Evolutionary conservation across 352 stramenopile genomes (phyloP).

Genomic region (Plasmopara viticola): DNA sequence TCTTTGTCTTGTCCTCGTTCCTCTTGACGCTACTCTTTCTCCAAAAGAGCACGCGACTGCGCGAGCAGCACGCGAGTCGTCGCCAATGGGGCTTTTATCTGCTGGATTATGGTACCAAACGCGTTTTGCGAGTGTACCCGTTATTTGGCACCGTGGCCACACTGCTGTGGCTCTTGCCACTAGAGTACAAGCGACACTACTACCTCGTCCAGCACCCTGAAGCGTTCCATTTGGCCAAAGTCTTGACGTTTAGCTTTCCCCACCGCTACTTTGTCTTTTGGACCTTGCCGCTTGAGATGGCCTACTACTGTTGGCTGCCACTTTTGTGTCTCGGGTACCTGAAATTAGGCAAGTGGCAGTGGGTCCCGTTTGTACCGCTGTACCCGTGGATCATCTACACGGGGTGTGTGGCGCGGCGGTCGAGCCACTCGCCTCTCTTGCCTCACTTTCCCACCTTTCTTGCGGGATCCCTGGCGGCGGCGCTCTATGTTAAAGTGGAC

Average conservation of each 20-base stretch:
- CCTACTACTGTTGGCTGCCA: constrained; percentile 41
- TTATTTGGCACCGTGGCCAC: constrained; percentile 21
- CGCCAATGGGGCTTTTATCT: constrained; percentile 20
- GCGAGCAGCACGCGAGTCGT: constrained; percentile 16
- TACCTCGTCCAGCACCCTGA: constrained; percentile 26
- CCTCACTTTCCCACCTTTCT: constrained; percentile 37
- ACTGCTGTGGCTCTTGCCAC: constrained; percentile 27
- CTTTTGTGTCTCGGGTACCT: constrained; percentile 27
- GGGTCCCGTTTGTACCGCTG: constrained; percentile 24
- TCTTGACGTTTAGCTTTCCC: constrained; percentile 32
- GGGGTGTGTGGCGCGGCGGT: constrained; percentile 17
- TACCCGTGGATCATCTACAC: constrained; percentile 26
- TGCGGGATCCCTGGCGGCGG: constrained; percentile 33
- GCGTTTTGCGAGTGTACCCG: constrained; percentile 34
- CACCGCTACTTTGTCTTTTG: constrained; percentile 48
- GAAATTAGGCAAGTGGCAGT: constrained; percentile 27
- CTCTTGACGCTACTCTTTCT: constrained; percentile 40
- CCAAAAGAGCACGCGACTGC: constrained; percentile 25
- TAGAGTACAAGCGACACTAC: constrained; percentile 22
- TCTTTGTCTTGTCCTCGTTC: constrained; percentile 42
- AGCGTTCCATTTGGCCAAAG: constrained; percentile 36
- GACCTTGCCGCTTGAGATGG: constrained; percentile 47
- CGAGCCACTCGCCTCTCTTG: constrained; percentile 21
- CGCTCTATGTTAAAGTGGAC: constrained; percentile 28
- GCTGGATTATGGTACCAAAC: constrained; percentile 32